Base-by-base conservation (phyloP, 163 green algal genomes). In the Scenedesmus sp. region DNA sequence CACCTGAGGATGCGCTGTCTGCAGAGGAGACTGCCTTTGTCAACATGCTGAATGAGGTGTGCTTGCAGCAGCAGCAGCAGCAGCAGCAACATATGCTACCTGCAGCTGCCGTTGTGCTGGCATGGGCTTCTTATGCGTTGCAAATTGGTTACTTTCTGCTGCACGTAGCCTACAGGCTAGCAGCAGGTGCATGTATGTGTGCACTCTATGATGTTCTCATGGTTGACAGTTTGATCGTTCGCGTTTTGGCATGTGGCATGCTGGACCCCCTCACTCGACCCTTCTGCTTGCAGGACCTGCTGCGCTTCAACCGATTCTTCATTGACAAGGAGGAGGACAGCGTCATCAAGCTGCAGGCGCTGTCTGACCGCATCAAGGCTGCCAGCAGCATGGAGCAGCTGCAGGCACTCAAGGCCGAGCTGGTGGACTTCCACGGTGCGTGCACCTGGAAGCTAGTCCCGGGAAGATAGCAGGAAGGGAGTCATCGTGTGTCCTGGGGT, bases 291-390 rank as follows among this genome's bases (percentile, higher is more conserved):
- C 68, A 89, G 61, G 87, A 92, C 59, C 82, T 94, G 81, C 91
- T 65, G 68, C 72, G 91, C 20, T 86, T 98, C 92, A 98, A 98
- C 93, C 91, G 95, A 59, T 93, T 96, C 20, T 98, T 98, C 76
- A 93, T 98, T 42, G 96, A 98, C 87, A 93, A 94, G 61, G 96
- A 98, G 92, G 96, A 98, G 82, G 94, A 97, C 3, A 93, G 89
- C 24, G 94, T 98, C 9, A 98, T 98, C 24, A 89, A 88, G 56
- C 92, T 98, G 73, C 91, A 96, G 61, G 78, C 73, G 0, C 78
- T 91, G 46, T 70, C 56, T 24, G 87, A 91, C 79, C 83, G 79
- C 24, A 87, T 91, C 12, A 46, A 68, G 16, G 87, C 49, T 30
- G 87, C 87, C 40, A 81, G 43, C 35, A 65, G 81, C 46, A 30